These are phyloP conservation scores for Starmerella apicola DNA, from an alignment of 805 yeast species.

Conservation along the genomic window DNA sequence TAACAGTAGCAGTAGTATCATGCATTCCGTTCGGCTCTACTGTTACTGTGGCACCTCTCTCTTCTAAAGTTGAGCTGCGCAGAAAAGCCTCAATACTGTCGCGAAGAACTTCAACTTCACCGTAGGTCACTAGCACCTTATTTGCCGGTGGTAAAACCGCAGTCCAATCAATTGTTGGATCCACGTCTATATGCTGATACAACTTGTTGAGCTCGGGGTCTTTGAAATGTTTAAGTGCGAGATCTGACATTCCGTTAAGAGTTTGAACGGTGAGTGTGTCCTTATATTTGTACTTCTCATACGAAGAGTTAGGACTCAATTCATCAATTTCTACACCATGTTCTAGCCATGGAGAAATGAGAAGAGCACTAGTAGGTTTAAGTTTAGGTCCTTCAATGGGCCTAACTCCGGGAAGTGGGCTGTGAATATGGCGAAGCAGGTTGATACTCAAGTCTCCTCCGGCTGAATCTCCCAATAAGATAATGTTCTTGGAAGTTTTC, in stretches of 20 bases:
- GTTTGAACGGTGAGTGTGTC: too few relatives aligned
- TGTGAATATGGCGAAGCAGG: conserved; percentile 8
- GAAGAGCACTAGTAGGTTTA: conserved; percentile 1
- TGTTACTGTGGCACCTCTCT: too few relatives aligned
- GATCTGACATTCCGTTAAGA: too few relatives aligned
- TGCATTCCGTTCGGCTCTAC: conserved; percentile 11
- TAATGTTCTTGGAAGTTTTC: conserved; percentile 17
- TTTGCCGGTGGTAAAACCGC: conserved; percentile 2
- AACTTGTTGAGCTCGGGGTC: not conserved
- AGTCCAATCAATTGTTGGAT: conserved; percentile 4
- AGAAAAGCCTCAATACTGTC: conserved; percentile 9
- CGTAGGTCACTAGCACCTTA: conserved; percentile 7
- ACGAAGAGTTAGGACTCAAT: not conserved
- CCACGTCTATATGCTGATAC: not conserved
- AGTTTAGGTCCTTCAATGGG: too few relatives aligned
- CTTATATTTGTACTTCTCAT: too few relatives aligned
- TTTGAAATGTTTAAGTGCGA: too few relatives aligned
- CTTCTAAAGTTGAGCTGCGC: too few relatives aligned
- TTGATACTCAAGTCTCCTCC: conserved; percentile 25
- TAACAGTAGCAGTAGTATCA: conserved; percentile 2
- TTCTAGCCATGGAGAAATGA: conserved; percentile 4
- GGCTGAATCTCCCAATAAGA: conserved; percentile 27
- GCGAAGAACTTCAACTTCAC: conserved; percentile 13
- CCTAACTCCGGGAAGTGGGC: conserved; percentile 2
- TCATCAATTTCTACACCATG: not conserved